phyloP scores from a whole-genome alignment of 306 rosid genomes.

The Potentilla sterilis region DNA sequence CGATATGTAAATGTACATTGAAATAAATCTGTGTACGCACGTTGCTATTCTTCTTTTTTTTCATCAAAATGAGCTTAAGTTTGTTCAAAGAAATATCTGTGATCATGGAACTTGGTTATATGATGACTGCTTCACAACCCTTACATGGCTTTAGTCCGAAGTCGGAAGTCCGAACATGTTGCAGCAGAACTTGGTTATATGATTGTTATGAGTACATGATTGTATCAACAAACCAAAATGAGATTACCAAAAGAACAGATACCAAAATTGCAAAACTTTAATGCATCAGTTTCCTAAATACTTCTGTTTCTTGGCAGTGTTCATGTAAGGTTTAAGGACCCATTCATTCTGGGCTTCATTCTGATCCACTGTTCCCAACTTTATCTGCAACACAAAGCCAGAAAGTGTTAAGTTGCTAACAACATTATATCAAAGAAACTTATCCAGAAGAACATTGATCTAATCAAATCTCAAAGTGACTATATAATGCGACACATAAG shows the following conservation, averaged over 20 bases:
- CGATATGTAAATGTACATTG: too few species aligned
- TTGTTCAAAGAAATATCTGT: too few species aligned
- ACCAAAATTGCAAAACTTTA: neutral
- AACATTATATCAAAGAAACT: neutral
- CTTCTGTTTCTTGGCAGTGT: constrained; percentile 58
- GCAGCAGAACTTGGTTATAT: too few species aligned
- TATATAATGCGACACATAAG: neutral
- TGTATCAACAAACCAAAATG: neutral
- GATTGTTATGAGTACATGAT: neutral
- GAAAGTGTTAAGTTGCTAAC: neutral
- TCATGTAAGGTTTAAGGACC: constrained; percentile 81
- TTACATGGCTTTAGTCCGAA: neutral
- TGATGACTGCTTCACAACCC: neutral
- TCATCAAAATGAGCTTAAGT: too few species aligned
- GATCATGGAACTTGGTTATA: too few species aligned
- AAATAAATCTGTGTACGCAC: too few species aligned
- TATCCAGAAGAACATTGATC: neutral
- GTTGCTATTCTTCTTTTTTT: too few species aligned
- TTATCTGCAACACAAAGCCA: constrained; percentile 47
- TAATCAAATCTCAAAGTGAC: neutral
- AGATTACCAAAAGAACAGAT: neutral
- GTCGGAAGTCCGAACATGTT: too few species aligned
- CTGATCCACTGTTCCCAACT: constrained; percentile 84
- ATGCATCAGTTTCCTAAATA: constrained; percentile 55
- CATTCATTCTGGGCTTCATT: constrained; percentile 75